Conservation (phyloP, 345 rosid species). For the Eucalyptus curtisii region DNA sequence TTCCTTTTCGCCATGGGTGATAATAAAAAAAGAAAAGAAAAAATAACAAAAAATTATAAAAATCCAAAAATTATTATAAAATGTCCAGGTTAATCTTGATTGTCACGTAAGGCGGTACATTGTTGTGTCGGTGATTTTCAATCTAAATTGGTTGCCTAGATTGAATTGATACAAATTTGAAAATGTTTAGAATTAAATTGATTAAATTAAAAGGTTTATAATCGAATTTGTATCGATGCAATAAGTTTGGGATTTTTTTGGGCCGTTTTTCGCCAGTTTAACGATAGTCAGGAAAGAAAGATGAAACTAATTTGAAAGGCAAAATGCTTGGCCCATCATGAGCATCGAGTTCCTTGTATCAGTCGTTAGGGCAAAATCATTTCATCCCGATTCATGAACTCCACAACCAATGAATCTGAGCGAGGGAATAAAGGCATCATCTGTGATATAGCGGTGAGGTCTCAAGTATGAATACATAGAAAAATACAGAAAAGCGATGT, state of each 20-base stretch:
- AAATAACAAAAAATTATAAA: too few species aligned
- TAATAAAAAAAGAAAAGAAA: too few species aligned
- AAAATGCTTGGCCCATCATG: background rate
- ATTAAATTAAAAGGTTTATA: too few species aligned
- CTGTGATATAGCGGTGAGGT: background rate
- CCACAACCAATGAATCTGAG: background rate
- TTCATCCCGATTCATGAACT: background rate
- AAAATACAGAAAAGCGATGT: background rate
- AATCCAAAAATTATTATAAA: too few species aligned
- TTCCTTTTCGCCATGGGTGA: too few species aligned
- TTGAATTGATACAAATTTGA: too few species aligned
- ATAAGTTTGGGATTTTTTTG: background rate
- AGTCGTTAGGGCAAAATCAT: background rate
- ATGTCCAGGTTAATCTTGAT: accelerated
- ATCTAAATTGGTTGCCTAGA: accelerated
- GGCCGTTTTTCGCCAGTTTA: accelerated
- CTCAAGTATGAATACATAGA: background rate
- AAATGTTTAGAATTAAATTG: too few species aligned
- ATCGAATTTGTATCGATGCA: accelerated
- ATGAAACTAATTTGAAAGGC: background rate
- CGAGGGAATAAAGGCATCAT: background rate
- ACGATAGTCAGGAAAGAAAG: background rate
- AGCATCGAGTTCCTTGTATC: background rate
- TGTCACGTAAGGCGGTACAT: accelerated
- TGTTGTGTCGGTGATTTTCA: too few species aligned